A percentile compares a stretch with the other conserved stretches of the same genome.
Conservation (phyloP, 2,329 filamentous ascomycete species). For the Ramichloridium luteum region DNA sequence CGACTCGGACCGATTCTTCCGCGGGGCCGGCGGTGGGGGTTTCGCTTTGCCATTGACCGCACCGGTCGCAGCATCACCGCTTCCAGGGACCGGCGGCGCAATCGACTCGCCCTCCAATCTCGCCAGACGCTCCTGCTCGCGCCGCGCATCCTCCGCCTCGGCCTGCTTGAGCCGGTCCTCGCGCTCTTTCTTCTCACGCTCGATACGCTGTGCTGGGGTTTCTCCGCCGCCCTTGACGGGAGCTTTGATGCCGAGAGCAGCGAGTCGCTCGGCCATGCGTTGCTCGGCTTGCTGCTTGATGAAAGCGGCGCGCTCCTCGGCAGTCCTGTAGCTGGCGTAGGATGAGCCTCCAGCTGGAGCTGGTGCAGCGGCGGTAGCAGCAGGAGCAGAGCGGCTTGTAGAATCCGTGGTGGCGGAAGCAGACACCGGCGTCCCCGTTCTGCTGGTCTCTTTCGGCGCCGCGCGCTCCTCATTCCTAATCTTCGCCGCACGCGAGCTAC, state of each 20-base stretch:
- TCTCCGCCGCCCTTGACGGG: slow-evolving; percentile 63
- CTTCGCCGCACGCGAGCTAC: slow-evolving; percentile 65
- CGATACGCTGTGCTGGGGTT: slow-evolving; percentile 67
- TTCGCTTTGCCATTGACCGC: slow-evolving; percentile 28
- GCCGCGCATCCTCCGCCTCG: slow-evolving; percentile 82
- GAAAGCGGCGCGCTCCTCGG: slow-evolving; percentile 86
- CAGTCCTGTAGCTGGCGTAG: slow-evolving; percentile 75
- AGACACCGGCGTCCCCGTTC: slow-evolving; percentile 16
- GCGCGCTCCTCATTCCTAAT: slow-evolving; percentile 47
- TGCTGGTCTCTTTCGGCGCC: slow-evolving; percentile 15
- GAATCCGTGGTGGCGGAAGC: slow-evolving; percentile 23
- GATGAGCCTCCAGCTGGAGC: slow-evolving; percentile 43
- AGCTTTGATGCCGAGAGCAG: slow-evolving; percentile 81
- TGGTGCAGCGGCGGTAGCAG: no score
- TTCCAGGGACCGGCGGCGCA: slow-evolving; percentile 45
- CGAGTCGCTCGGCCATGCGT: slow-evolving; percentile 90
- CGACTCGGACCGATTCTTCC: slow-evolving; percentile 52
- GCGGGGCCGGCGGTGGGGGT: slow-evolving; percentile 56
- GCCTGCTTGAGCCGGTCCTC: slow-evolving; percentile 79
- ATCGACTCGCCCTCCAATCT: slow-evolving; percentile 67
- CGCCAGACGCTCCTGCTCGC: slow-evolving; percentile 76
- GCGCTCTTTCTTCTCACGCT: slow-evolving; percentile 77
- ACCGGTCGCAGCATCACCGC: slow-evolving; percentile 24
- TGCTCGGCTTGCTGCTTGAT: slow-evolving; percentile 96
- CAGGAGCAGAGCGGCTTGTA: no score